phyloP scores from a whole-genome alignment of 768 basidiomycete genomes.

The Panaeolus cyanescens region DNA sequence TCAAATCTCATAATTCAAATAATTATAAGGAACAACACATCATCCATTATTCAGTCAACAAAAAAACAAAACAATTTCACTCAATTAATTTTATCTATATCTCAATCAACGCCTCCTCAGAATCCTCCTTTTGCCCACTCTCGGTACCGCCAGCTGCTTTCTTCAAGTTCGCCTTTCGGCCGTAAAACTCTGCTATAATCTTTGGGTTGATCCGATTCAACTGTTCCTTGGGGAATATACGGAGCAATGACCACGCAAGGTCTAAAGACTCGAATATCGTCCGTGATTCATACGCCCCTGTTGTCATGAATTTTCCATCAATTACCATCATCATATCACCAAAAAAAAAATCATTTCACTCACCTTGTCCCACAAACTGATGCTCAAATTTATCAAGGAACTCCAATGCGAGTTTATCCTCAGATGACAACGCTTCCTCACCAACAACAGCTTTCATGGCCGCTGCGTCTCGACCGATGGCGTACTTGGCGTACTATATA shows the following conservation, averaged over 20 bases:
- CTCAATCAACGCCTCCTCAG: slow-evolving; percentile 52
- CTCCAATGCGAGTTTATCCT: slow-evolving; percentile 96
- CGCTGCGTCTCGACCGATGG: slow-evolving; percentile 95
- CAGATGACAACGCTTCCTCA: slow-evolving; percentile 92
- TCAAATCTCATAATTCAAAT: slow-evolving; percentile 2
- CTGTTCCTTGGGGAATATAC: slow-evolving; percentile 99
- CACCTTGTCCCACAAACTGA: slow-evolving; percentile 96
- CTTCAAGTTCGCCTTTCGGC: slow-evolving; percentile 77
- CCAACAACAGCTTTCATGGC: slow-evolving; percentile 99
- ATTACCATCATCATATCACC: background rate
- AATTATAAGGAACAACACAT: background rate
- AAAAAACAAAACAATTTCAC: background rate
- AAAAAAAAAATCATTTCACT: slow-evolving; percentile 21
- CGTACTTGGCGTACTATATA: slow-evolving; percentile 92
- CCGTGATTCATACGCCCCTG: slow-evolving; percentile 92
- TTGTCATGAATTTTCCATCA: background rate
- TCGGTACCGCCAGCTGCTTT: slow-evolving; percentile 53
- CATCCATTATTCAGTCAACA: background rate
- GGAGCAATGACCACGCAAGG: slow-evolving; percentile 93
- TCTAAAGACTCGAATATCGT: slow-evolving; percentile 97
- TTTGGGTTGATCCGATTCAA: slow-evolving; percentile 97
- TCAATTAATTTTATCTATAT: slow-evolving; percentile 38
- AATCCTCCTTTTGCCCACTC: slow-evolving; percentile 40
- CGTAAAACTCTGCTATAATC: slow-evolving; percentile 94
- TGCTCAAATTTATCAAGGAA: slow-evolving; percentile 98